phyloP scores from a whole-genome alignment of 176 grass and related monocot species.

The Puccinellia tenuiflora region DNA sequence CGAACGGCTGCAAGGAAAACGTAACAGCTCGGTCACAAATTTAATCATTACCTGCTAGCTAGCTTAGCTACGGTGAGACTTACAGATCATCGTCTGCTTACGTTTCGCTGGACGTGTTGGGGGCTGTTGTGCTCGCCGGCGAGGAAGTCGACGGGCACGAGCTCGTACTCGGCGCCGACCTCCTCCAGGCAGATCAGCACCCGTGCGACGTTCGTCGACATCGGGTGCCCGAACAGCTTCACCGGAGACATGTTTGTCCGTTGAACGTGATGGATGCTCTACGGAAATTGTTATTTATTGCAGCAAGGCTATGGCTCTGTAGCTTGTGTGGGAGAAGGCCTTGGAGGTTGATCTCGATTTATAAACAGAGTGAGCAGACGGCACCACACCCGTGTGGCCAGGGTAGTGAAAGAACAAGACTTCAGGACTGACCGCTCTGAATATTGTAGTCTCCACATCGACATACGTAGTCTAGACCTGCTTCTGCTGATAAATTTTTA shows the following conservation, averaged over 20 bases:
- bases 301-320: not conserved
- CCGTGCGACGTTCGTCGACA: not conserved
- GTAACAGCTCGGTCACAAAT: not conserved
- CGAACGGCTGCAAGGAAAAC: not conserved
- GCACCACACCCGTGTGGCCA: not conserved
- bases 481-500: not conserved
- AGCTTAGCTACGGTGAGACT: no score
- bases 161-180: not conserved
- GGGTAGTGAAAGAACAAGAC: no score
- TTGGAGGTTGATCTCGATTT: not conserved
- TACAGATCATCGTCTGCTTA: not conserved
- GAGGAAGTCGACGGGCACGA: not conserved
- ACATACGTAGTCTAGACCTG: not conserved
- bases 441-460: not conserved
- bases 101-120: not conserved
- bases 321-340: not conserved
- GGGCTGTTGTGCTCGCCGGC: not conserved
- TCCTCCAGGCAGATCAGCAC: not conserved
- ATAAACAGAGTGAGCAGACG: not conserved
- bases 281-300: not conserved
- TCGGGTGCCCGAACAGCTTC: not conserved
- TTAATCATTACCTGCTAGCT: not conserved
- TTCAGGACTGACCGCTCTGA: not conserved
- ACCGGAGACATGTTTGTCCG: not conserved
- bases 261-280: not conserved